A percentile compares a stretch with the other conserved stretches of the same genome.
Conservation (phyloP, 1,284 basidiomycete species). For the Athelia sp. region DNA sequence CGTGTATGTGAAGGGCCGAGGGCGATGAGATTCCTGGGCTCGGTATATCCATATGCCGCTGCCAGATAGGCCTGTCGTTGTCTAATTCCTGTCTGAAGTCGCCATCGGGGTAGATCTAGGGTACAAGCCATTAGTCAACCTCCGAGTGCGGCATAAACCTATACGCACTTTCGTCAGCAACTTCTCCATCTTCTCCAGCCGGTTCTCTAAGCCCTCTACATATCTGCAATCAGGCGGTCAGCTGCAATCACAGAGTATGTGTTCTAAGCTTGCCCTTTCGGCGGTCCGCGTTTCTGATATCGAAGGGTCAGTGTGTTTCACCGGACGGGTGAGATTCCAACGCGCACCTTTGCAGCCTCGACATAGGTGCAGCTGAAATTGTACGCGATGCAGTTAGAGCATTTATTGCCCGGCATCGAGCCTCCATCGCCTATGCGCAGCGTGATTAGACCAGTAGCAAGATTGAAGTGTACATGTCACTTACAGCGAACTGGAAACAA, state of each 20-base stretch:
- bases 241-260: not conserved
- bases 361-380: constrained; percentile 75
- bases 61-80: not conserved
- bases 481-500: constrained; percentile 8
- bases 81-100: constrained; percentile 46
- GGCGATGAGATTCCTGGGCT: constrained; percentile 8
- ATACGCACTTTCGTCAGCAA: constrained; percentile 49
- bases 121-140: not conserved
- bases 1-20: constrained; percentile 8
- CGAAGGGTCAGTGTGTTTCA: not conserved
- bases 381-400: constrained; percentile 76
- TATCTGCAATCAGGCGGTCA: constrained; percentile 37
- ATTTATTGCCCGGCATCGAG: constrained; percentile 62
- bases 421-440: constrained; percentile 46
- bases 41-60: not conserved
- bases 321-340: constrained; percentile 1
- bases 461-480: not conserved
- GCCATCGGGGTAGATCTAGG: constrained; percentile 43
- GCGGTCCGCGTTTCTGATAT: constrained; percentile 72
- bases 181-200: constrained; percentile 70
- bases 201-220: constrained; percentile 67
- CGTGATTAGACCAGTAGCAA: not conserved
- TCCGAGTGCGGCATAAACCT: not conserved
- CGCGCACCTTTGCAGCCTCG: constrained; percentile 62
- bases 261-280: constrained; percentile 63